Evolutionary conservation across 1,284 basidiomycete species (phyloP), one percentile per base, ranked within the genome.

Genomic region (Papiliotrema flavescens): DNA sequence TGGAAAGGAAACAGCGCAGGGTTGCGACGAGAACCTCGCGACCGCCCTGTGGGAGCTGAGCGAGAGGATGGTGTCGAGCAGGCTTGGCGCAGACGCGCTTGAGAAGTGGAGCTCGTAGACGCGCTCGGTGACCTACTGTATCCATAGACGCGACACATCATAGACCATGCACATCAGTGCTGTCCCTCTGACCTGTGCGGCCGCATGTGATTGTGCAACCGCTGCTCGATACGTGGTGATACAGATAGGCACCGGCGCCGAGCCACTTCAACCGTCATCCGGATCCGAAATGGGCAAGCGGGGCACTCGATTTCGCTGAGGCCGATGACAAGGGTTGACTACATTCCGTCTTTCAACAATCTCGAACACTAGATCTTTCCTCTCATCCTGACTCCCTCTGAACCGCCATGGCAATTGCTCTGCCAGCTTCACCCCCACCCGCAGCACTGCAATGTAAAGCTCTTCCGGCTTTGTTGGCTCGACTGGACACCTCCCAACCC

Each of bases 41-140:
- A 71, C 66, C 47, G 76, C 76, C n/a, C 59, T 80, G 40, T 80
- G 79, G 75, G 70, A 96, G 92, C 75, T 97, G 90, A 7, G 93
- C 92, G 60, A 96, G 80, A 2, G 93, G 94, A 79, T 97, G 94
- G 70, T 91, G 87, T 59, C 95, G 79, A 76, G 95, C 90, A 73
- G 94, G 89, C 71, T 96, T 89, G 13, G 91, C 89, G 49, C 96
- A 80, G 41, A 97, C 90, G 77, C 73, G 32, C 56, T 80, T 47
- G 56, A 67, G 32, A 46, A 58, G n/a, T 75, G 73, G 74, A 45
- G 44, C 42, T 6, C 2, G 34, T 11, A 22, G 23, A 26, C 6
- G 17, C 7, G 14, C 23, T 26, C 19, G 42, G 3, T 8, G 39
- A 40, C 7, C 39, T 40, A 22, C 42, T 44, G 42, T 44, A 44